Percentiles rank a stretch among this genome's conserved stretches.
Conservation (phyloP, 371 early-diverging fungal genomes). For the Gilbertella persicaria region DNA sequence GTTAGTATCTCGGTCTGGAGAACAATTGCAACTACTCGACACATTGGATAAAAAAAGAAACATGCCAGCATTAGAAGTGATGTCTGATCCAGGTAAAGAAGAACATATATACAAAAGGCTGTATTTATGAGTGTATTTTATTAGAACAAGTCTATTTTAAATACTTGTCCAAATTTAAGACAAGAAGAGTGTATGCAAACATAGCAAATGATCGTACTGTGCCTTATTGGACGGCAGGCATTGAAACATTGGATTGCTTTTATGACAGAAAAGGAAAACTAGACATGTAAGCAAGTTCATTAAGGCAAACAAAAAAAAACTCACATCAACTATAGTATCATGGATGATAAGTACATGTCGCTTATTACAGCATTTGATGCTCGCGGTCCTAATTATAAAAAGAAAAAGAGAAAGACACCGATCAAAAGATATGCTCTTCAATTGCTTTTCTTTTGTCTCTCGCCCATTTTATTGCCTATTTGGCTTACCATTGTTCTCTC, state of each 20-base stretch:
- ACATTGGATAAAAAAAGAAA: conserved; percentile 27
- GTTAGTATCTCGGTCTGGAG: conserved; percentile 61
- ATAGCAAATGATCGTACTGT: conserved; percentile 70
- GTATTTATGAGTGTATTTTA: neutral
- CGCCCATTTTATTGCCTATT: conserved; percentile 19
- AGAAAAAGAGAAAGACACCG: neutral
- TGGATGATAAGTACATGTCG: conserved; percentile 20
- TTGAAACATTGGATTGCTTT: conserved; percentile 56
- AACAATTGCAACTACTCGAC: conserved; percentile 59
- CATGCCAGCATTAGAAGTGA: conserved; percentile 52
- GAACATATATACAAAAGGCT: neutral
- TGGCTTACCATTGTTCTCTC: conserved; percentile 10
- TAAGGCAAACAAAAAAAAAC: neutral
- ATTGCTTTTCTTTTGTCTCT: conserved; percentile 4
- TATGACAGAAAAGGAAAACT: conserved; percentile 38
- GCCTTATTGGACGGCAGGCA: conserved; percentile 67
- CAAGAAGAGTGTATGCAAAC: conserved; percentile 69
- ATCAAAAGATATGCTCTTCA: neutral
- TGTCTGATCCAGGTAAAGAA: conserved; percentile 63
- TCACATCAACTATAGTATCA: conserved; percentile 1
- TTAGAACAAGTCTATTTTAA: conserved; percentile 16
- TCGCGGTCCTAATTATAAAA: neutral
- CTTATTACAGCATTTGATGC: conserved; percentile 19
- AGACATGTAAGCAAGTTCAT: conserved; percentile 33
- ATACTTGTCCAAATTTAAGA: conserved; percentile 43